Evolutionary conservation across 1,284 basidiomycete genomes (phyloP).

Genomic region (Clitocybe nebularis): DNA sequence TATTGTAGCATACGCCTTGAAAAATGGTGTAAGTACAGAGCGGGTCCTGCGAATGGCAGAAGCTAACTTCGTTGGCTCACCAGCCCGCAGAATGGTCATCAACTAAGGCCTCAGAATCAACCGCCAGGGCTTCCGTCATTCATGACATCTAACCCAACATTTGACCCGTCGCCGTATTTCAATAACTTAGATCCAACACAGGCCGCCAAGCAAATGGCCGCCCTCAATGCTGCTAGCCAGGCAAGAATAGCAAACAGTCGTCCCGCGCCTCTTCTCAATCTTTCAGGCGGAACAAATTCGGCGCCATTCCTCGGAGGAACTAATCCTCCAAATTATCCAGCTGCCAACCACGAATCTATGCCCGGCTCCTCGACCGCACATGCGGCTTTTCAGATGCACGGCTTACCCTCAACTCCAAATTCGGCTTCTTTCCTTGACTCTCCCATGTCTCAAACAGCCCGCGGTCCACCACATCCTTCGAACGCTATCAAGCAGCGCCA

Average conservation of each 20-base stretch:
- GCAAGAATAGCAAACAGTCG: slow-evolving; percentile 59
- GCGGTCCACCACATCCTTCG: slow-evolving; percentile 23
- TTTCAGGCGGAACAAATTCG: slow-evolving; percentile 60
- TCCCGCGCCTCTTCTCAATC: slow-evolving; percentile 23
- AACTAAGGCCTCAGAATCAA: slow-evolving; percentile 31
- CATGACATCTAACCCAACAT: slow-evolving; percentile 26
- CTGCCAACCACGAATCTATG: slow-evolving; percentile 36
- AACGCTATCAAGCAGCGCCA: slow-evolving; percentile 44
- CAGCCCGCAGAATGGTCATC: slow-evolving; percentile 13
- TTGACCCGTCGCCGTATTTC: slow-evolving; percentile 34
- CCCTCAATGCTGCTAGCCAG: slow-evolving; percentile 59
- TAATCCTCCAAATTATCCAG: slow-evolving; percentile 39
- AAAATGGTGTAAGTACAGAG: slow-evolving; percentile 33
- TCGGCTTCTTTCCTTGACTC: slow-evolving; percentile 39
- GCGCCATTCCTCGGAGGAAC: slow-evolving; percentile 63
- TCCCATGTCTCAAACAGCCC: slow-evolving; percentile 35
- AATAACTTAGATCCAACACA: slow-evolving; percentile 49
- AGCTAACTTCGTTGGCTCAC: neutral
- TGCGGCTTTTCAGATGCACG: slow-evolving; percentile 36
- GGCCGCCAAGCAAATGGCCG: slow-evolving; percentile 73
- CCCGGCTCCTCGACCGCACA: slow-evolving; percentile 27
- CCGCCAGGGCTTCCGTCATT: slow-evolving; percentile 26
- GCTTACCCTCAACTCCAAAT: slow-evolving; percentile 27
- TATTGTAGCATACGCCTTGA: too few relatives aligned
- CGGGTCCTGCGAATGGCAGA: too few relatives aligned